Evolutionary conservation across 2,329 filamentous ascomycete species (phyloP), one percentile per base, ranked within the genome.

Genomic region (Trichoderma atrobrunneum): DNA sequence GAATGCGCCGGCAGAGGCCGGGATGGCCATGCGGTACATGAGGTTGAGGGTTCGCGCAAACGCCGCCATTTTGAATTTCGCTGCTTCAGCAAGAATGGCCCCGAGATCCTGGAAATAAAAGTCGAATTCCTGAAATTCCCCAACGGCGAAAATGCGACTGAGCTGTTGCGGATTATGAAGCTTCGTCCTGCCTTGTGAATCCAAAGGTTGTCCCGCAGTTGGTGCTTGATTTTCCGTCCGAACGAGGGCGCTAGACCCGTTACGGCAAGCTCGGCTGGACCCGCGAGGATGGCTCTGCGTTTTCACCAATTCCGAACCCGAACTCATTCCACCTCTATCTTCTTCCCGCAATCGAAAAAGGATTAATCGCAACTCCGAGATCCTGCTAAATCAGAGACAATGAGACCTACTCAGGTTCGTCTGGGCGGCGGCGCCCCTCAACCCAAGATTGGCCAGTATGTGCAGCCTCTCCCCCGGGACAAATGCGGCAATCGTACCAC

Each of bases 21-120:
- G 95, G 69, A 98, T 84, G 74, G 93, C 93, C 81, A 87, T 87
- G 77, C 87, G 87, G 84, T 91, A 93, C 79, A 92, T 81, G 75
- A 85, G 81, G 79, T 87, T 87, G 76, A 94, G 87, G 61, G 84
- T 82, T 79, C 87, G 86, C 75, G 88, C 86, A 83, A 84, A 83
- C 78, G 86, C 85, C 75, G 87, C 85, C 87, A 89, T 89, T 74
- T 75, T 81, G 70, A 32, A 18, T n/a, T 43, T 34, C 24, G 16
- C 14, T 48, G 68, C 39, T 67, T 34, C 18, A 10, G 18, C 12
- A 57, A 21, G 28, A 12, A 36, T 6, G 6, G 14, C 43, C 5
- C 7, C 14, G 32, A 21, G 6, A 36, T 28, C 54, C 11, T 28
- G 7, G 24, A 32, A 14, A 10, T n/a, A n/a, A 43, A 18, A 43